Evolutionary conservation across 768 basidiomycete species (phyloP), one percentile per base, ranked within the genome.

Genomic region (Auriscalpium orientale): DNA sequence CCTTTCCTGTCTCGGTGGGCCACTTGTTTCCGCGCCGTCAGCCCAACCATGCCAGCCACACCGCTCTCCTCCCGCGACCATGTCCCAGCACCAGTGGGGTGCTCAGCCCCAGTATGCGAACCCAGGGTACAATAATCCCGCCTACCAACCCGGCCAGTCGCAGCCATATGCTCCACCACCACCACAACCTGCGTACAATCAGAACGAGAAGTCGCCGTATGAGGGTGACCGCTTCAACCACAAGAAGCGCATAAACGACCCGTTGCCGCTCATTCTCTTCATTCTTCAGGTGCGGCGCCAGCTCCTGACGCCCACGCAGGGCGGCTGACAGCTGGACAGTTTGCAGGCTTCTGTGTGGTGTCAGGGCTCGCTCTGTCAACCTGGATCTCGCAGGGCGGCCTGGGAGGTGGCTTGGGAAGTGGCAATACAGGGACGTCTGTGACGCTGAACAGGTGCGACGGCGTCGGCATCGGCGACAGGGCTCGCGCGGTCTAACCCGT

Each of bases 211-310:
- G 64, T 70, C 75, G 10, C 81, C 83, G 4, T 84, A 79, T 64
- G 78, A 81, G 47, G 77, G 78, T 28, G 82, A 78, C n/a, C 71
- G 85, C 20, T 86, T 86, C 72, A 79, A 79, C 63, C 82, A 81
- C 15, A 85, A 83, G 72, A 86, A 80, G 63, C 77, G 72, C 57
- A 71, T 89, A 35, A 88, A 90, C 56, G 89, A 91, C 68, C 81
- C 83, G 2, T 72, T 88, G 51, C 82, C 89, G 66, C 72, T 90
- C 13, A 65, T 88, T 8, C 65, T 91, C 37, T 92, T 89, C 71
- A 67, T 91, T n/a, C 71, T 83, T 1, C 82, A 87, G 71, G 84
- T 89, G 54, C 38, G 70, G 12, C 10, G 11, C 16, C n/a, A 12
- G 11, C 33, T 21, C 15, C 20, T 9, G 13, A 52, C 15, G n/a